Percentiles rank a stretch among this genome's conserved stretches.
Conservation (phyloP, 306 rosid species). For the Hippophae tibetana region DNA sequence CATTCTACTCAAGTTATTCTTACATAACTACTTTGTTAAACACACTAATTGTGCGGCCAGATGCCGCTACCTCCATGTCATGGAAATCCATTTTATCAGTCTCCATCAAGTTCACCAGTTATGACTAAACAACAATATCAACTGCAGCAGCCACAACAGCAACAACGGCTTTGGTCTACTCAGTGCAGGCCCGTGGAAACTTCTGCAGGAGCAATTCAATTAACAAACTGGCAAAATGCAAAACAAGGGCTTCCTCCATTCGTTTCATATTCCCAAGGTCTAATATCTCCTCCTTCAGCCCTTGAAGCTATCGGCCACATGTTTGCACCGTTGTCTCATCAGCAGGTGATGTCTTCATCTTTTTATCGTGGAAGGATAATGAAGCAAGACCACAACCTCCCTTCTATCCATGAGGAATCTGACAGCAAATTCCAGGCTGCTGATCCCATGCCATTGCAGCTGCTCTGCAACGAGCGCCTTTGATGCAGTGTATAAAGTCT, state of each 20-base stretch:
- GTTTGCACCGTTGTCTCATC: conserved; percentile 30
- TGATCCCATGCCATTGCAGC: conserved; percentile 21
- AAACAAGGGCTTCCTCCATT: conserved; percentile 25
- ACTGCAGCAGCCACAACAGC: conserved; percentile 14
- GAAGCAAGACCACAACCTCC: conserved; percentile 31
- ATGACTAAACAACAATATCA: conserved; percentile 32
- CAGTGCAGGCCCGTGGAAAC: conserved; percentile 29
- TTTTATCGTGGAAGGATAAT: conserved; percentile 26
- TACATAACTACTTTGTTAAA: too few species aligned
- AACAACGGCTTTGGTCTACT: conserved; percentile 35
- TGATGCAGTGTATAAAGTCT: background rate
- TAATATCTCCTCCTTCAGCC: conserved; percentile 28
- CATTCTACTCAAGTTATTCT: too few species aligned
- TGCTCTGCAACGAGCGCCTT: conserved; percentile 35
- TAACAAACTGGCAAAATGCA: conserved; percentile 44
- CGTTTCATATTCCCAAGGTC: conserved; percentile 19
- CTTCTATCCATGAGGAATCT: conserved; percentile 29
- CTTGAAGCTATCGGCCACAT: conserved; percentile 35
- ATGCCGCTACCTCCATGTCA: conserved; percentile 41
- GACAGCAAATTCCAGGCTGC: conserved; percentile 22
- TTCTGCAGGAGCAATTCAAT: conserved; percentile 23
- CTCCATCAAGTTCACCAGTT: conserved; percentile 27
- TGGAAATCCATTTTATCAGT: conserved; percentile 24
- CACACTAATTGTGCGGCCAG: conserved; percentile 22
- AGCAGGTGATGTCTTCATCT: conserved; percentile 31